Base-by-base conservation (phyloP, 192 early-diverging fungal genomes). In the Coemansia sp. region DNA sequence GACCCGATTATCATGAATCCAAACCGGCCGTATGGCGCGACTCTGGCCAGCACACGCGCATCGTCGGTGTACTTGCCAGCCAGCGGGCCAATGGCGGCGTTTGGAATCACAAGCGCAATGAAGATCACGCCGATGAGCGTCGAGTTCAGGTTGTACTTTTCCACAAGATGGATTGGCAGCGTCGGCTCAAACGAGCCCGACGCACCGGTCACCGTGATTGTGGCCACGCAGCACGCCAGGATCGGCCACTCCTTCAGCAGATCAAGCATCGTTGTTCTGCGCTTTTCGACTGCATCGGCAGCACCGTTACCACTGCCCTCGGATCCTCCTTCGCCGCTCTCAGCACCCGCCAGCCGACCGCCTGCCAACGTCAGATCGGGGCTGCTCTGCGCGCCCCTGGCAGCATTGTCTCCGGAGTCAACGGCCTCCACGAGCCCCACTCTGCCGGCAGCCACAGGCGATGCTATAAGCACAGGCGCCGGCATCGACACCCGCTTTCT, bases 51-150 rank as follows among this genome's bases (percentile, higher is more conserved):
- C n/a, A 78, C 54, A 16, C 72, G 71, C 21, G 60, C 58, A 41
- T 83, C 54, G 46, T 77, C 76, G 5, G 76, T 75, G 66, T 55
- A 72, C 37, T 66, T 71, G 22, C 92, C 92, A 15, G 88, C 82
- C 0, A 83, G 18, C 6, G 89, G 88, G 4, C 69, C 76, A 5
- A 84, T 72, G 39, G 91, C 65, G 40, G 87, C 80, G 43, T 87
- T 89, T 19, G 92, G 92, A 21, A 92, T 72, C 6, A 92, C 87
- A 49, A 93, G 82, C 1, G 89, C 82, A 3, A 88, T 80, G 66
- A 90, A 90, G 19, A 94, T 77, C 10, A 90, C 51, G 47, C 77
- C 73, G 10, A 85, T 76, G 10, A 73, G 32, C 5, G 63, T 62
- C 6, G 73, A 45, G 40, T 45, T 73, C 11, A 66, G 54, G 36